Conservation (phyloP, 2,329 filamentous ascomycete genomes). For the Diplocarpon rosae region DNA sequence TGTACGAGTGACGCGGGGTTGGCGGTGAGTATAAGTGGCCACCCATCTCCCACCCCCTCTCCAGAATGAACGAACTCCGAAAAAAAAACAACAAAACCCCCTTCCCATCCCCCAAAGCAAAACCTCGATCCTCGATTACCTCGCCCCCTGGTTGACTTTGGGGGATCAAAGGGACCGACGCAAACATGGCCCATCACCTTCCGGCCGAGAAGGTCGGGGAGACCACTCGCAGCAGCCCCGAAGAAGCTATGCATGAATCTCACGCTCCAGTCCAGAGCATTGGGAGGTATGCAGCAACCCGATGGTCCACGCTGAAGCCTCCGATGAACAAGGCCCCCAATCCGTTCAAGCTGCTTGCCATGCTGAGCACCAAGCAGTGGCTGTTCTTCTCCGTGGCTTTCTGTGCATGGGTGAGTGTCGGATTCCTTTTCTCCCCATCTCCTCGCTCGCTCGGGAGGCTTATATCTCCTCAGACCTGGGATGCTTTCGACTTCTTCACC, state of each 20-base stretch:
- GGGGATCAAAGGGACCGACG: too few species aligned
- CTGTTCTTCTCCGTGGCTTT: slow-evolving; percentile 67
- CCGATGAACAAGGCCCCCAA: slow-evolving; percentile 54
- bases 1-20: too few species aligned
- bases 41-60: too few species aligned
- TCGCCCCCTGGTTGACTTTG: too few species aligned
- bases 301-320: slow-evolving; percentile 45
- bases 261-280: slow-evolving; percentile 13
- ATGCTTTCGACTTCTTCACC: slow-evolving; percentile 78
- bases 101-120: too few species aligned
- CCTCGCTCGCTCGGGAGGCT: neutral
- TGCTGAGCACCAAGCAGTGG: slow-evolving; percentile 58
- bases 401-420: slow-evolving; percentile 50
- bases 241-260: slow-evolving; percentile 14
- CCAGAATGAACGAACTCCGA: too few species aligned
- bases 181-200: too few species aligned
- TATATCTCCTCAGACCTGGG: slow-evolving; percentile 40
- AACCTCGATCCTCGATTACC: too few species aligned
- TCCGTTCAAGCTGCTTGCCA: slow-evolving; percentile 55
- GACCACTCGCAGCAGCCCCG: neutral
- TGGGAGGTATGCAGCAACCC: slow-evolving; percentile 36
- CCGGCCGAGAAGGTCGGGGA: slow-evolving; percentile 5
- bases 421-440: too few species aligned
- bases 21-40: too few species aligned
- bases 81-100: too few species aligned